Base-by-base conservation (phyloP, 345 rosid species). In the Chamaenerion angustifolium region DNA sequence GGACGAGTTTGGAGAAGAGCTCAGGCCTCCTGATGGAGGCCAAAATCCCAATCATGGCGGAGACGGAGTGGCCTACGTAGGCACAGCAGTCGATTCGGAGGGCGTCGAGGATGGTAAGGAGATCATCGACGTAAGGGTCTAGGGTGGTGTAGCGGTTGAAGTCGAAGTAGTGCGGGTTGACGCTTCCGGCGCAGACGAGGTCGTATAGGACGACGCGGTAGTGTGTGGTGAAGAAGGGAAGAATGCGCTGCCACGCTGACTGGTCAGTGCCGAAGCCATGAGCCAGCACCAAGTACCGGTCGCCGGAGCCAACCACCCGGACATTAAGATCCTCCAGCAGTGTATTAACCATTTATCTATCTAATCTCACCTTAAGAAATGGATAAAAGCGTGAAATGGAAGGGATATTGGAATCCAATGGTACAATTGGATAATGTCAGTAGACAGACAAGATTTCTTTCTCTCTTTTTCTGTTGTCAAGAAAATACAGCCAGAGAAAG, bases 221-320 rank as follows among this genome's bases (percentile, higher is more conserved):
- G 55, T 54, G 58, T 9, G 54, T 60, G 31, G 61, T 52, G 64
- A 74, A 67, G 46, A 52, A 59, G 18, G 73, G 79, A 45, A 74
- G 72, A 60, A 74, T 74, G 56, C 79, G 79, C 40, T 74, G 72
- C 79, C 79, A 74, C 12, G 79, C 65, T 35, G 79, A 74, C 56
- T 74, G 79, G 52, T 74, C 75, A 10, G 79, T 74, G 42, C 79
- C 79, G 59, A 64, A 44, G 4, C 79, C 79, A 45, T 74, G 79
- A 19, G 75, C 75, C 8, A 74, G 55, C 42, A 74, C 72, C 16
- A 74, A 54, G 61, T 49, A 40, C 47, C 45, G 56, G 14, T 74
- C 73, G 25, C 79, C 79, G 27, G 75, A 58, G 19, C 79, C 79
- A 14, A 58, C 66, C 2, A 61, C 66, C 0, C 71, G 66, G 43